Conservation (phyloP, 2,329 filamentous ascomycete species). For the Pestalotiopsis fici region DNA sequence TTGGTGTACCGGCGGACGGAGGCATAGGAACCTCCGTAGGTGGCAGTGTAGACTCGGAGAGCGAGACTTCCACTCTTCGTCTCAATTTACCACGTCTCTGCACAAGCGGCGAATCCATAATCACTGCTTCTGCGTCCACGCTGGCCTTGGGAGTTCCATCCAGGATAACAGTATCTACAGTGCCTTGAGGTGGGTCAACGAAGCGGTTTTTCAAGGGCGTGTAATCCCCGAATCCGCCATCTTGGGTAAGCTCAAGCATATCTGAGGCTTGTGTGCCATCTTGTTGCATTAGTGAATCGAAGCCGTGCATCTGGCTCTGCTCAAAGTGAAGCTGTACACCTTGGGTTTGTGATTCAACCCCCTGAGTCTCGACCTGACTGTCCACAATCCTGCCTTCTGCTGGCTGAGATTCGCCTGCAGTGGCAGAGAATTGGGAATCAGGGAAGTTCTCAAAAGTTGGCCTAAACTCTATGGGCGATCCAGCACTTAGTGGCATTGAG, state of each 20-base stretch:
- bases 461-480: conserved; percentile 49
- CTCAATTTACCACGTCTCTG: conserved; percentile 58
- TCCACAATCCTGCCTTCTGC: conserved; percentile 53
- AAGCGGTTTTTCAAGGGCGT: conserved; percentile 73
- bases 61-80: conserved; percentile 20
- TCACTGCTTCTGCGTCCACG: conserved; percentile 28
- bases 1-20: conserved; percentile 40
- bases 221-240: conserved; percentile 72
- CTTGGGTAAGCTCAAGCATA: conserved; percentile 76
- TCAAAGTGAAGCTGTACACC: conserved; percentile 57
- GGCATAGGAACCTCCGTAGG: conserved; percentile 37
- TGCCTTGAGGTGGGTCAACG: conserved; percentile 64
- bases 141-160: conserved; percentile 26
- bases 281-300: conserved; percentile 56
- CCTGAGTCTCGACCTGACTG: conserved; percentile 44
- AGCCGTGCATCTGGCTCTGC: conserved; percentile 60
- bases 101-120: conserved; percentile 64
- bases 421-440: conserved; percentile 63
- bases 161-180: conserved; percentile 68
- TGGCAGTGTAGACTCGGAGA: conserved; percentile 37
- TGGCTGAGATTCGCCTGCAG: conserved; percentile 48
- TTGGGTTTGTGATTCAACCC: conserved; percentile 42
- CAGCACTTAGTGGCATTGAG: conserved; percentile 16
- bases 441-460: conserved; percentile 59
- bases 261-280: conserved; percentile 66